These are phyloP conservation scores for Phyllostachys edulis DNA, from an alignment of 176 grass and related monocot species.

Conservation along the genomic window DNA sequence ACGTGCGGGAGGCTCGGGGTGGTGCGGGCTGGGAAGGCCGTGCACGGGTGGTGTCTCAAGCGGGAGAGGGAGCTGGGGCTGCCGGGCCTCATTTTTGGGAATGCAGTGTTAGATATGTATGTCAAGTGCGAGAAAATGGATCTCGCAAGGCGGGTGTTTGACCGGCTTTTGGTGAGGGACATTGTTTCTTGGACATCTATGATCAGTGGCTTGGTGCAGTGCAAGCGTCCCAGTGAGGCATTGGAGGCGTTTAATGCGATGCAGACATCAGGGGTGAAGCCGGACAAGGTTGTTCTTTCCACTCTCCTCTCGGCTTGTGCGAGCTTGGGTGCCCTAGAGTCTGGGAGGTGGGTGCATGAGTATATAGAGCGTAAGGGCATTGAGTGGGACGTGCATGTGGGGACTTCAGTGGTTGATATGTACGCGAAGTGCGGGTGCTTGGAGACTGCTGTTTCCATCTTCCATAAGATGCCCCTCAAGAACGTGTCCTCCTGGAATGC, in stretches of 20 bases:
- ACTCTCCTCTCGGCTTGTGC: constrained; percentile 49
- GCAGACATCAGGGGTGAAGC: constrained; percentile 39
- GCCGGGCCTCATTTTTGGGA: constrained; percentile 30
- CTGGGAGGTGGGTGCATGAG: constrained; percentile 47
- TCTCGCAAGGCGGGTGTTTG: constrained; percentile 36
- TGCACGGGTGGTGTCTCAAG: constrained; percentile 40
- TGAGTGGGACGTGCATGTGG: constrained; percentile 51
- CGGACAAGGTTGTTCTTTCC: constrained; percentile 45
- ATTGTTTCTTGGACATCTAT: constrained; percentile 51
- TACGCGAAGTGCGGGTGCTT: constrained; percentile 50
- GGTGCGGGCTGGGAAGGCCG: background rate
- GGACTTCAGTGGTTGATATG: constrained; percentile 53
- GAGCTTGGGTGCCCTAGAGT: constrained; percentile 39
- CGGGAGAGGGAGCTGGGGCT: constrained; percentile 15
- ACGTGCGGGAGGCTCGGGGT: constrained; percentile 40
- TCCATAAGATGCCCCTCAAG: constrained; percentile 44
- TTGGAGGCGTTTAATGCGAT: constrained; percentile 45
- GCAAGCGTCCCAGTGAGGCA: constrained; percentile 36
- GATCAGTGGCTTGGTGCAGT: constrained; percentile 52
- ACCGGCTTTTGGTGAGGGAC: constrained; percentile 29
- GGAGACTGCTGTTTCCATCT: constrained; percentile 35
- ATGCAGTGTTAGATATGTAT: constrained; percentile 52
- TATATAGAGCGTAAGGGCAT: constrained; percentile 51
- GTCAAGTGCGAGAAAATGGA: constrained; percentile 46
- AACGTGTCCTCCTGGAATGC: constrained; percentile 58